Conservation (phyloP, 176 grass and related monocot species). For the Avena sativa region DNA sequence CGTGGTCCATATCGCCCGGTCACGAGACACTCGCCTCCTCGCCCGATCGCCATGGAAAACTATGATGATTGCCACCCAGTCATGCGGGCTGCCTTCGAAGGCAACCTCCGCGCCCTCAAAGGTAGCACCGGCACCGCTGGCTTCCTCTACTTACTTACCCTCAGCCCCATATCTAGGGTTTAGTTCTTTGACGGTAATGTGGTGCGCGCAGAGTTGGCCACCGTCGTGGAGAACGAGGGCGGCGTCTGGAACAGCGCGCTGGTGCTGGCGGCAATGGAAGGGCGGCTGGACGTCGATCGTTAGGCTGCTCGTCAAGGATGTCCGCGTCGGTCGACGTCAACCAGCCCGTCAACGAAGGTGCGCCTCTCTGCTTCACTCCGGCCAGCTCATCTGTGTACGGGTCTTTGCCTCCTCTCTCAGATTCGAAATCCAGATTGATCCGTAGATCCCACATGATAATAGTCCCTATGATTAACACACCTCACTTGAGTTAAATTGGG, state of each 20-base stretch:
- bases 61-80: not conserved
- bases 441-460: not conserved
- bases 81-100: not conserved
- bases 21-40: too few relatives aligned
- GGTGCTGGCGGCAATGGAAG: not conserved
- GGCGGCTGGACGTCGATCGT: conserved; percentile 9
- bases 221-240: not conserved
- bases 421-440: too few relatives aligned
- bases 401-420: too few relatives aligned
- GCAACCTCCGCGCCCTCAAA: not conserved
- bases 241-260: conserved; percentile 5
- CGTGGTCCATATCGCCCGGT: too few relatives aligned
- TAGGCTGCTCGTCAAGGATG: not conserved
- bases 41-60: too few relatives aligned
- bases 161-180: too few relatives aligned
- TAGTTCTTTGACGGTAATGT: too few relatives aligned
- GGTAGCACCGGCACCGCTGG: not conserved
- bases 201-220: not conserved
- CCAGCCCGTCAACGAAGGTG: not conserved
- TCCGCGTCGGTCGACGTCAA: conserved; percentile 14
- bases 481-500: too few relatives aligned
- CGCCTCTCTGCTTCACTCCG: not conserved
- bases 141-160: too few relatives aligned
- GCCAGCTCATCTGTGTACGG: too few relatives aligned
- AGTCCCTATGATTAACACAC: too few relatives aligned